Percentiles rank a stretch among this genome's conserved stretches.
These are phyloP conservation scores for Cynara cardunculus DNA, from an alignment of 129 eudicot genomes.

Conservation along the genomic window DNA sequence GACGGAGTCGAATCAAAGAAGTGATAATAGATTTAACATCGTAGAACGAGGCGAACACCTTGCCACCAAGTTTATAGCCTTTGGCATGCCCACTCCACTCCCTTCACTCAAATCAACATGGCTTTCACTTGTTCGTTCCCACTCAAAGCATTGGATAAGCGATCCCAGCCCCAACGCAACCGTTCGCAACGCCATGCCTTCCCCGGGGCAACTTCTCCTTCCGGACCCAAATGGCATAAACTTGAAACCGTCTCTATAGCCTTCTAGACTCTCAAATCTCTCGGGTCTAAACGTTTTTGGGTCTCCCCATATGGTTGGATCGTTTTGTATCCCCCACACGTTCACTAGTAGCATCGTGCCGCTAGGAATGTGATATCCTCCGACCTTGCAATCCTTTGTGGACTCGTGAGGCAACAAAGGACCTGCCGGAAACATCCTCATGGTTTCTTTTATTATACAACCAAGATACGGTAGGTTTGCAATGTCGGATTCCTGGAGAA, in stretches of 20 bases:
- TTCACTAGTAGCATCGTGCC: conserved; percentile 46
- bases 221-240: conserved; percentile 47
- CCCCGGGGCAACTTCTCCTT: conserved; percentile 55
- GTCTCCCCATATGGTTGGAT: conserved; percentile 38
- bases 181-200: conserved; percentile 28
- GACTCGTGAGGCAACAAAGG: conserved; percentile 57
- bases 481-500: conserved; percentile 41
- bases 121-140: conserved; percentile 24
- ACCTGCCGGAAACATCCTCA: conserved; percentile 47
- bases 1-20: conserved; percentile 5
- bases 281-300: conserved; percentile 42
- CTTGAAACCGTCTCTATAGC: conserved; percentile 21
- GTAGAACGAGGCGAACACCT: conserved; percentile 23
- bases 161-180: conserved; percentile 38
- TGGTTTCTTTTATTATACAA: conserved; percentile 49
- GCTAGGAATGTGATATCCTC: conserved; percentile 33
- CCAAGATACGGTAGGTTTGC: conserved; percentile 45
- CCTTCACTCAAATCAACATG: conserved; percentile 34
- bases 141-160: conserved; percentile 44
- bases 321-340: conserved; percentile 48
- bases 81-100: conserved; percentile 23
- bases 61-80: conserved; percentile 30
- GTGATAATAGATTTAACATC: conserved; percentile 27
- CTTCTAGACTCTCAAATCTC: conserved; percentile 36
- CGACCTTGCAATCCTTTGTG: conserved; percentile 30